phyloP scores from a whole-genome alignment of 2,329 filamentous ascomycete species.

The Xylariaceae sp. region DNA sequence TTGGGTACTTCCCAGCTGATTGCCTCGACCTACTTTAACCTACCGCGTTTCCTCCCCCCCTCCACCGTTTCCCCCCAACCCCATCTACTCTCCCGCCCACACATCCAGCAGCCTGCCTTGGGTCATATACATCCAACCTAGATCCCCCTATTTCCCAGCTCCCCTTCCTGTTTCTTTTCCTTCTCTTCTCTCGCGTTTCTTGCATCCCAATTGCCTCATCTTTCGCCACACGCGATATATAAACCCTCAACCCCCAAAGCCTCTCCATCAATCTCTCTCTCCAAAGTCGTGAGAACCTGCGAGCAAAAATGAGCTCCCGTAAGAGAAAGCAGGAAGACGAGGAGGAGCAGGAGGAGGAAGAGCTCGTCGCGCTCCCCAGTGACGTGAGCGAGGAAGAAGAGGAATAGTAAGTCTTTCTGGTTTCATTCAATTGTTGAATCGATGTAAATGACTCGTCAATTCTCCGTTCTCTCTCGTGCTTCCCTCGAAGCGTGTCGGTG shows the following conservation, averaged over 20 bases:
- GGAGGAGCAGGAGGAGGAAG: conserved; percentile 33
- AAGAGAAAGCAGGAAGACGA: conserved; percentile 35
- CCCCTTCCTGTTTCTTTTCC: conserved; percentile 19
- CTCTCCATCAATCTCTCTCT: no score
- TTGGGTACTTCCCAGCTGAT: conserved; percentile 5
- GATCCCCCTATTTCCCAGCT: conserved; percentile 21
- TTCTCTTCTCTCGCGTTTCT: conserved; percentile 19
- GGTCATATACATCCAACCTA: conserved; percentile 27
- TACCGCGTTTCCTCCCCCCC: background rate
- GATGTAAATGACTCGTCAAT: background rate
- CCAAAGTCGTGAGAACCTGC: conserved; percentile 4
- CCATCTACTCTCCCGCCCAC: conserved; percentile 9
- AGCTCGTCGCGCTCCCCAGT: conserved; percentile 34
- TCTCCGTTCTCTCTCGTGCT: background rate
- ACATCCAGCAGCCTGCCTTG: conserved; percentile 26
- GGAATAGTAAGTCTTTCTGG: conserved; percentile 30
- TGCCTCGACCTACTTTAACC: background rate
- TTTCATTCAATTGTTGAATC: background rate
- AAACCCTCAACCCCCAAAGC: no score
- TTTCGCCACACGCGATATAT: conserved; percentile 12
- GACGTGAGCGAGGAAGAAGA: conserved; percentile 35
- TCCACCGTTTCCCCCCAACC: no score
- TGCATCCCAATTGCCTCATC: conserved; percentile 20
- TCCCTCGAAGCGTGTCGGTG: background rate
- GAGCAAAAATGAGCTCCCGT: conserved; percentile 28